Base-by-base conservation (phyloP, 2,329 filamentous ascomycete species). In the Cordyceps cateniannulata region DNA sequence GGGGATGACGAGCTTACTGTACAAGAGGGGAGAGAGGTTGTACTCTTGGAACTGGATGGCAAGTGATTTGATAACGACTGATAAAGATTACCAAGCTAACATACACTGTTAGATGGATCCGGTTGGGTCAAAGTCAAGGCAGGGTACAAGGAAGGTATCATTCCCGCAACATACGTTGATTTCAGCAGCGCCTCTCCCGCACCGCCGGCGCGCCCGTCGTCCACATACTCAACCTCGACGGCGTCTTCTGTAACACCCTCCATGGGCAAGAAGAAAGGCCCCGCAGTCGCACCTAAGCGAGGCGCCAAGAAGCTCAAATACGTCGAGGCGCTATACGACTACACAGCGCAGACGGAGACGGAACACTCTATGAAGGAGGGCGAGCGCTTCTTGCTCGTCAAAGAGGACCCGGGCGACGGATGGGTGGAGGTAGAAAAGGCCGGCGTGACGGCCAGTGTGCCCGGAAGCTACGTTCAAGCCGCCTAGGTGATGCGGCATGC, bases 371-470 rank as follows among this genome's bases (percentile, higher is more conserved):
- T 99, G 91, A 72, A 73, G 1, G 93, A 96, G 74, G 95, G 95
- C 1, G 95, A 99, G 75, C 84, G 87, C 56, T 96, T 99, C 69
- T 92, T 99, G 44, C 79, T 99, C 35, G 86, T 97, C 63, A 92
- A 87, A 68, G 87, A 90, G 61, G 93, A 98, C 70, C 83, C 87
- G 0, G 95, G 95, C 1, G 95, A 98, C 76, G 95, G 95, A 0
- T 99, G 95, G 95, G 91, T 88, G 29, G 95, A 98, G 77, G 95
- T 99, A 20, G 95, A 98, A 77, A 92, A 91, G 74, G 92, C 91
- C 20, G 93, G 93, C 1, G 79, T 86, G 45, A 91, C 87, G 53
- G 93, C 87, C 70, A 96, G 92, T 72, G 95, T 99, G 59, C 95
- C 95, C 50, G 93, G 93, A 42, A 96, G 91, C 73, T 99, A 98